Evolutionary conservation across 192 early-diverging fungal genomes (phyloP), one percentile per base, ranked within the genome.

Genomic region (Coemansia sp.): DNA sequence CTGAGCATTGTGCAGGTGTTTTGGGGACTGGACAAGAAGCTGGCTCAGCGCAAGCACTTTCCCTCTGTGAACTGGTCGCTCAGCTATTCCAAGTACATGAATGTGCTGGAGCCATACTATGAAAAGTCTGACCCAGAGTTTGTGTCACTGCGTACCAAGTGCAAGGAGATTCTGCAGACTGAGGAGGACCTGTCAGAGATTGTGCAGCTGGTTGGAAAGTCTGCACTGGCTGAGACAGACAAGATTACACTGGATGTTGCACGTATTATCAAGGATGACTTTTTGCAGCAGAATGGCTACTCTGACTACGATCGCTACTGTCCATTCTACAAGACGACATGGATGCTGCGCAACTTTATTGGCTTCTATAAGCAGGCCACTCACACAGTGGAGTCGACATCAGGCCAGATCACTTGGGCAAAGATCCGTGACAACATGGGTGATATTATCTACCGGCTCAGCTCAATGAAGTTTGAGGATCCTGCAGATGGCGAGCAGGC

Each of bases 11-110:
- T 99, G 3, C 97, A 99, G 78, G 97, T 99, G 53, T 99, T 99
- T 88, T 99, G 97, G 97, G 97, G 96, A 74, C 77, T 99, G 62
- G 97, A 99, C 84, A 99, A 99, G 88, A 99, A 99, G 84, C 85
- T 99, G 38, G 97, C 97, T 7, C 97, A 99, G 81, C 90, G 97
- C 71, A 99, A 99, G 86, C 97, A 99, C 84, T 99, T 99, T 88
- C 97, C 97, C 3, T 98, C 96, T 14, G 94, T 99, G 69, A 98
- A 99, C 85, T 99, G 97, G 97, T 94, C 90, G 45, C 83, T 95
- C 73, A 89, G 87, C 72, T 99, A 97, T 85, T 94, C 93, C 74
- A 98, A 98, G 86, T 99, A 99, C 84, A 88, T 89, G 81, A 98
- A 98, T 73, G 95, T 95, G 1, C 82, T 99, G 52, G 95, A 96